Base-by-base conservation (phyloP, 163 green algal species). In the Volvox carteri region DNA sequence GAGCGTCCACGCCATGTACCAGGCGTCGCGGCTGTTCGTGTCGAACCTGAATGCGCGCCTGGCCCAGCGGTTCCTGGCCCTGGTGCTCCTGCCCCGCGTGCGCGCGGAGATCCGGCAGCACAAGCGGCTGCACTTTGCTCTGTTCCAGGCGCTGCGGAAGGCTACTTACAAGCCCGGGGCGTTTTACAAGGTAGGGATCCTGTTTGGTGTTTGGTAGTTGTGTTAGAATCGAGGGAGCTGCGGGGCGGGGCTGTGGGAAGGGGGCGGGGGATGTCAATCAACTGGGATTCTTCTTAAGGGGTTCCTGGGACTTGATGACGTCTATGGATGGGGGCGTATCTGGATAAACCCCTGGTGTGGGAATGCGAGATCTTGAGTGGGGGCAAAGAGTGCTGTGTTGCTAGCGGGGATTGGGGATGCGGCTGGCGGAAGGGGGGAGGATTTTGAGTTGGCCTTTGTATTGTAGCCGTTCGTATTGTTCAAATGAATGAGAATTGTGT, bases 71-170 rank as follows among this genome's bases (percentile, higher is more conserved):
- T 99, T 99, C 91, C 96, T 98, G 70, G 93, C 91, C 1, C 93
- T 98, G 18, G 95, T 98, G 85, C 93, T 98, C 84, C 93, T 98
- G 78, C 96, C 96, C 48, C 87, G 91, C 19, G 83, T 96, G 60
- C 89, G 93, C 21, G 46, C 75, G 25, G 93, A 96, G 76, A 95
- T 96, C 50, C 68, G 70, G 52, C 72, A 30, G 76, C 91, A 77
- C n/a, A 78, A 97, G 46, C 92, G 95, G 39, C 95, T 99, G 56
- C 98, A 99, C 95, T 98, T 99, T 95, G 97, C 97, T 62, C 93
- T 99, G 62, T 99, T 98, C 91, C 96, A 98, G 92, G 92, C 97
- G 16, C 92, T 99, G 48, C 98, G 97, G 84, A 99, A 99, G 92
- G 84, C 97, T 25, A 96, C 97, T 30, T 99, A 99, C 95, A 99